Evolutionary conservation across 164 flowering plant genomes (phyloP).

Genomic region (Aristolochia contorta): DNA sequence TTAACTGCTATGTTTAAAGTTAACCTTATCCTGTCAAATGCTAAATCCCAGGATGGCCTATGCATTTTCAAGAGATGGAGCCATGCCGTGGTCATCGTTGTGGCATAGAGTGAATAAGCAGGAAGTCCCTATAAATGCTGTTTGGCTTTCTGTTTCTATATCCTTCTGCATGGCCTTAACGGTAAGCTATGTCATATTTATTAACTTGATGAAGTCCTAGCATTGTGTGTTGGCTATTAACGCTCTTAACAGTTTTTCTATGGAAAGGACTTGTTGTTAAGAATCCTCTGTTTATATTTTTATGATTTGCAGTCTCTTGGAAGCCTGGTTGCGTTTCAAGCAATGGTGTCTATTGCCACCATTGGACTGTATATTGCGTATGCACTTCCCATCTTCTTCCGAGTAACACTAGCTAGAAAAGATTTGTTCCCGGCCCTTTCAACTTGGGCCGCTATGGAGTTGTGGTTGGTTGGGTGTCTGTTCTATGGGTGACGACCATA

Average conservation of each 20-base stretch:
- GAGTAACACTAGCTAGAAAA: conserved; percentile 80
- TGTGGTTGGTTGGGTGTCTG: conserved; percentile 81
- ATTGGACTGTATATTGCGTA: conserved; percentile 91
- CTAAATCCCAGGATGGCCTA: conserved; percentile 69
- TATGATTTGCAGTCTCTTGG: conserved; percentile 61
- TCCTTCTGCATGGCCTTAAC: conserved; percentile 94
- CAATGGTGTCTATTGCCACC: conserved; percentile 89
- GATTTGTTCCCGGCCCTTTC: conserved; percentile 79
- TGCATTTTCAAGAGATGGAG: conserved; percentile 98
- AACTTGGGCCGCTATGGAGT: conserved; percentile 70
- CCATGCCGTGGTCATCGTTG: conserved; percentile 78
- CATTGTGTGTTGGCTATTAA: too few species aligned
- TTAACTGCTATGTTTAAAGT: too few species aligned
- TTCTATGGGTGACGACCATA: conserved; percentile 76
- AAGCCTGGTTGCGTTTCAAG: conserved; percentile 61
- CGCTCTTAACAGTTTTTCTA: too few species aligned
- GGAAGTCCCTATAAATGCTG: conserved; percentile 89
- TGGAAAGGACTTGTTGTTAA: too few species aligned
- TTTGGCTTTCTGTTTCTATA: conserved; percentile 69
- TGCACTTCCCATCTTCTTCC: conserved; percentile 77
- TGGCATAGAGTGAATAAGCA: conserved; percentile 92
- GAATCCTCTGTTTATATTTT: neutral
- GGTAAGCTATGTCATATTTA: conserved; percentile 23
- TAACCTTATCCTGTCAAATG: neutral
- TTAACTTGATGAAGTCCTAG: neutral